Evolutionary conservation across 2,329 filamentous ascomycete species (phyloP), one percentile per base, ranked within the genome.

Genomic region (Fusarium fracticaudum): DNA sequence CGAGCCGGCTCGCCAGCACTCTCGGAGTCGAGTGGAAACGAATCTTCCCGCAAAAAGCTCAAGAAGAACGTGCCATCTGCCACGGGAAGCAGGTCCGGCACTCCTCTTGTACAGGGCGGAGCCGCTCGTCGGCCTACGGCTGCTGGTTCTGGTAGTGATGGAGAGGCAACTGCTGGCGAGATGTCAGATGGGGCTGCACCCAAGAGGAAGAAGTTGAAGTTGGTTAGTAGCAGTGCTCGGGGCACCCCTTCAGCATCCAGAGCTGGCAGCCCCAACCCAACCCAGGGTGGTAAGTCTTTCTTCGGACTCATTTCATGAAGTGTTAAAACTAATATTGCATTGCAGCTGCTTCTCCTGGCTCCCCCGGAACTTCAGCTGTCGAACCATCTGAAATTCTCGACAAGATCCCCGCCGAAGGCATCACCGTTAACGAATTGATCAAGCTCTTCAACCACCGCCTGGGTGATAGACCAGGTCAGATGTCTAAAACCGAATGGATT

Each of bases 11-110:
- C 95, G 22, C 94, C 95, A 7, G 93, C 95, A 73, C 87, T 93
- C 38, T 98, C 95, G 5, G 96, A 98, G 80, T 94, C 94, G 15
- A 97, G 94, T 80, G 96, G 94, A 60, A 97, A 95, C 76, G 96
- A 98, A 81, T 96, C 94, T 2, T 90, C 91, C 31, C 92, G 96
- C 84, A 94, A 94, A 85, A 90, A 89, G 80, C 90, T 93, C 80
- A 93, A 92, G 84, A 93, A 92, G 80, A 88, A 90, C 71, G 83
- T 83, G 4, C 82, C 80, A 6, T 79, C 85, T 22, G 87, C 87
- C 20, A 81, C 86, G 5, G 85, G 85, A 60, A 91, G 89, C 67
- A 88, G 89, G 26, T 85, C 87, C 24, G 85, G 84, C 18, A 91
- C 90, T 14, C 90, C 90, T 24, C 78, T 89, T 50, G 85, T 88